Evolutionary conservation across 306 rosid genomes (phyloP), one percentile per base, ranked within the genome.

Genomic region (Erythrophleum fordii): DNA sequence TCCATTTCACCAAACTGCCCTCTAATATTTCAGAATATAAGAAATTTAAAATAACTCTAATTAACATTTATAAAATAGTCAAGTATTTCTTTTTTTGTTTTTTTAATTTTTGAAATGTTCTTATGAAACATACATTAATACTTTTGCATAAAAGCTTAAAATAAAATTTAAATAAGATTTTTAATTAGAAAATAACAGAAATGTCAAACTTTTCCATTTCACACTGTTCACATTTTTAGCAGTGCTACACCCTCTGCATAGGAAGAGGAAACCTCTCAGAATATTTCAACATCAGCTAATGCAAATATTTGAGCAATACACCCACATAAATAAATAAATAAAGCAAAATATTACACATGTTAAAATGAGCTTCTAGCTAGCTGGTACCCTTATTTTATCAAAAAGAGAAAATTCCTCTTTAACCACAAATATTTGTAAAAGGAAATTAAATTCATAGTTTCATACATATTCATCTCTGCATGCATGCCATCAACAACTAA

Each of bases 291-390:
- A 37, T 13, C 17, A n/a, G 25, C 18, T 20, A 34, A 74, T 35
- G 29, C 16, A 49, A 41, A n/a, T 62, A n/a, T 10, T 46, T 51
- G 25, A 4, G n/a, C 64, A n/a, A n/a, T n/a, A n/a, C n/a, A n/a
- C n/a, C n/a, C n/a, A n/a, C n/a, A 58, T 58, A 8, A 70, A 35
- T 55, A 17, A 4, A 23, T 29, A 3, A 23, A 31, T 31, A 2
- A 65, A 65, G 7, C 9, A 80, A 77, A 83, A 61, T 12, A 18
- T 55, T 61, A 77, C 87, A 86, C 62, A 60, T 80, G 87, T 77
- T 51, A 59, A 73, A 79, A 17, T 67, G 1, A 65, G 26, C 77
- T 44, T 61, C 20, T 34, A 20, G 9, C 12, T 25, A 35, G 56
- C 76, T 51, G 52, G 10, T 42, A 80, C 35, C 64, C 44, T 72